These are phyloP conservation scores for Aspergillus hortae DNA, from an alignment of 2,329 filamentous ascomycete genomes.

Conservation along the genomic window DNA sequence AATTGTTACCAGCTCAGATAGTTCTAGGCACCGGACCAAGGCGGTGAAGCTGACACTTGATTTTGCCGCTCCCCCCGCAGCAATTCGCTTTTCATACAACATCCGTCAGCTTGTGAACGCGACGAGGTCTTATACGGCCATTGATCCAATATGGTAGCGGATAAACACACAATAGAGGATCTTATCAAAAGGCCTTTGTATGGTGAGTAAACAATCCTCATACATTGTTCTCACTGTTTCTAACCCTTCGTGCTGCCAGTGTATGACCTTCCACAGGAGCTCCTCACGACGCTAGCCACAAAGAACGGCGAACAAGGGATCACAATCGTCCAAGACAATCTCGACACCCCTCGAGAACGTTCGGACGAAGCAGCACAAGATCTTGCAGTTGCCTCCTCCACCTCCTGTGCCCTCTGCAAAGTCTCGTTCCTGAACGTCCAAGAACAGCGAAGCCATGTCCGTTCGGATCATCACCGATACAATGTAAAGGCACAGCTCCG, in stretches of 20 bases:
- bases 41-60: background rate
- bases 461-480: slow-evolving; percentile 89
- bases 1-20: background rate
- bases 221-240: background rate
- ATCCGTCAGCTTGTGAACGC: background rate
- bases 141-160: slow-evolving; percentile 16
- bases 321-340: slow-evolving; percentile 18
- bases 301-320: slow-evolving; percentile 45
- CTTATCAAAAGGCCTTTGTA: slow-evolving; percentile 50
- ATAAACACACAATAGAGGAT: slow-evolving; percentile 27
- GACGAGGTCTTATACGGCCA: no score
- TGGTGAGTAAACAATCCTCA: slow-evolving; percentile 29
- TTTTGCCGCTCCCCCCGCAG: background rate
- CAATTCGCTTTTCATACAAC: background rate
- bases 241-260: slow-evolving; percentile 48
- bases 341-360: slow-evolving; percentile 20
- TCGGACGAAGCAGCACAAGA: slow-evolving; percentile 36
- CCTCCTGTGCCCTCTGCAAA: slow-evolving; percentile 76
- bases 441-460: slow-evolving; percentile 81
- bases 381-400: slow-evolving; percentile 51
- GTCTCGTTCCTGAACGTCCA: slow-evolving; percentile 67
- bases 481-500: slow-evolving; percentile 90
- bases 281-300: slow-evolving; percentile 64
- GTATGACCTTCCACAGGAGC: slow-evolving; percentile 74
- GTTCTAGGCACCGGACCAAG: background rate